Evolutionary conservation across 441 rosid species (phyloP).

Genomic region (Adansonia gregorii): DNA sequence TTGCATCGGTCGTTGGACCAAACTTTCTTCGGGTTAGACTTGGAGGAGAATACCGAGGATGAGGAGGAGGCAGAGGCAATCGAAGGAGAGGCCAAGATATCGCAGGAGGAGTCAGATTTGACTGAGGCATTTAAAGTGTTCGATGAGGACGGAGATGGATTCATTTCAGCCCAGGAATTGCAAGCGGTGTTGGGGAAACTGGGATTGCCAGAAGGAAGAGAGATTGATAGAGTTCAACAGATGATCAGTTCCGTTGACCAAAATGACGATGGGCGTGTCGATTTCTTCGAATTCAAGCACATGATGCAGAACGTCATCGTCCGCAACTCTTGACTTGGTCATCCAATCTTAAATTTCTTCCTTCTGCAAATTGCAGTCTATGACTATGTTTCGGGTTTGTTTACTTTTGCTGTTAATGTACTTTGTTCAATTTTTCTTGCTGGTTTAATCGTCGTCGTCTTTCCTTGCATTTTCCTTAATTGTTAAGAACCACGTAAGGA

Average conservation of each 20-base stretch:
- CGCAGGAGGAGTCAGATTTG: constrained; percentile 67
- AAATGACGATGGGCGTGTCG: constrained; percentile 80
- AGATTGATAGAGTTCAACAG: constrained; percentile 68
- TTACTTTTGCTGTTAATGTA: not conserved
- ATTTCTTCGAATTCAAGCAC: constrained; percentile 86
- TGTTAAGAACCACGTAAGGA: not conserved
- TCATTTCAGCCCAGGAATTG: constrained; percentile 72
- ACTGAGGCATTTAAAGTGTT: constrained; percentile 90
- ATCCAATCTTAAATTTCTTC: not conserved
- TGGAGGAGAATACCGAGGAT: not conserved
- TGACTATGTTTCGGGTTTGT: too few relatives aligned
- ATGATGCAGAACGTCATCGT: constrained; percentile 76
- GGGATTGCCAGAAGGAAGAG: constrained; percentile 71
- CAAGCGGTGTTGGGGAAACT: constrained; percentile 73
- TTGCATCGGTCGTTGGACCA: constrained; percentile 68
- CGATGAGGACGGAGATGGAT: constrained; percentile 90
- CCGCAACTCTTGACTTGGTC: constrained; percentile 42
- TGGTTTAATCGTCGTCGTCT: not conserved
- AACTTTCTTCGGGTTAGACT: constrained; percentile 42
- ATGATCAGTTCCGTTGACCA: constrained; percentile 84
- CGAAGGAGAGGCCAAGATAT: not conserved
- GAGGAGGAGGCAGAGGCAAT: not conserved
- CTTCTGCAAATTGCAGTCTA: too few relatives aligned
- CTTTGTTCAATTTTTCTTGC: not conserved
- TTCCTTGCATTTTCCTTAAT: not conserved